Evolutionary conservation across 331 rosid species (phyloP).

Genomic region (Phaseolus coccineus): DNA sequence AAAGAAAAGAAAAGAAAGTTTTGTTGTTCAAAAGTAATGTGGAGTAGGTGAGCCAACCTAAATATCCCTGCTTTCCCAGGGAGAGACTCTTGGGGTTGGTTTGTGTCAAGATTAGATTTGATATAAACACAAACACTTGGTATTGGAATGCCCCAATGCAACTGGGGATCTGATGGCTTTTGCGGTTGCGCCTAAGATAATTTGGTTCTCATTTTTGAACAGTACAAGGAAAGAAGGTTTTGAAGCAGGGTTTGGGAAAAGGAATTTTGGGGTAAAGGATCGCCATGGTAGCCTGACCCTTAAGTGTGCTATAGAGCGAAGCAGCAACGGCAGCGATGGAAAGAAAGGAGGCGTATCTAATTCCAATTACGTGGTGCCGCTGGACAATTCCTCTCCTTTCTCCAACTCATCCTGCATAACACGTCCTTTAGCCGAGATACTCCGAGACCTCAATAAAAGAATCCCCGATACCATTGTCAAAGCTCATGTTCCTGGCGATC

Average conservation of each 20-base stretch:
- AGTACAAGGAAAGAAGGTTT: background rate
- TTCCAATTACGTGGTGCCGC: conserved; percentile 87
- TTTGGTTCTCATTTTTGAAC: conserved; percentile 21
- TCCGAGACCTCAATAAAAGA: conserved; percentile 85
- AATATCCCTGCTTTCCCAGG: background rate
- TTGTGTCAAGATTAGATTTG: background rate
- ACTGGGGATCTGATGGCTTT: conserved; percentile 50
- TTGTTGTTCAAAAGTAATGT: background rate
- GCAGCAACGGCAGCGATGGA: conserved; percentile 49
- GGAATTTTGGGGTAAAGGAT: conserved; percentile 28
- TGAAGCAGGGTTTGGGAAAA: background rate
- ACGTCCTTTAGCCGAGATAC: conserved; percentile 87
- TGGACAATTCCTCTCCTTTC: conserved; percentile 70
- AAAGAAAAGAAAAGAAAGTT: background rate
- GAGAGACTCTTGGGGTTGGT: background rate
- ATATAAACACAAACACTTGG: conserved; percentile 25
- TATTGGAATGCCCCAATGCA: background rate
- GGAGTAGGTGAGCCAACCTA: conserved; percentile 35
- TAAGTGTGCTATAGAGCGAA: conserved; percentile 52
- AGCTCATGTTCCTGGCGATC: conserved; percentile 46
- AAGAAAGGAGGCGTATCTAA: conserved; percentile 67
- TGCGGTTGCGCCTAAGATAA: conserved; percentile 17
- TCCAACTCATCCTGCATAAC: conserved; percentile 73
- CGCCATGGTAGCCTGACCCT: conserved; percentile 35
- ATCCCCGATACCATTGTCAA: conserved; percentile 84